Evolutionary conservation across 371 early-diverging fungal species (phyloP).

Genomic region (Apophysomyces variabilis): DNA sequence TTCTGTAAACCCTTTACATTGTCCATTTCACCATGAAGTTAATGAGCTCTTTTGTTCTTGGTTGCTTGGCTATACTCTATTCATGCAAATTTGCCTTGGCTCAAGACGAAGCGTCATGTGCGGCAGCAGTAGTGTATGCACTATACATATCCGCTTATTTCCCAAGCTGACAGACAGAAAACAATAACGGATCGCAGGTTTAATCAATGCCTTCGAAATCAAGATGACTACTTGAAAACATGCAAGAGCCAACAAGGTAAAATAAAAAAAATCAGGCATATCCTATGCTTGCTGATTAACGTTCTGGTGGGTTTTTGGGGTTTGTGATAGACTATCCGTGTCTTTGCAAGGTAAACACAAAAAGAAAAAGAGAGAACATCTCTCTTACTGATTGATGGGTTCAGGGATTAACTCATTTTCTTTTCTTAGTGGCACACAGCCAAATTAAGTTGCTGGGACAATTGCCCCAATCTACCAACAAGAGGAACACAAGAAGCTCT

Average conservation of each 20-base stretch:
- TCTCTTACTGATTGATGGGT: not conserved
- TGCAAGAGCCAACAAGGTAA: constrained; percentile 24
- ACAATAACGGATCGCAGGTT: constrained; percentile 13
- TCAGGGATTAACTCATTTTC: not conserved
- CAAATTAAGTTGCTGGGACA: constrained; percentile 32
- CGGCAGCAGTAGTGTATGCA: constrained; percentile 6
- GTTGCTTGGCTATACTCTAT: not conserved
- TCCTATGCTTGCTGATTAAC: not conserved
- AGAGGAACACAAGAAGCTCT: constrained; percentile 25
- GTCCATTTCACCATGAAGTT: not conserved
- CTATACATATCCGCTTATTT: not conserved
- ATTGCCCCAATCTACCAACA: constrained; percentile 30
- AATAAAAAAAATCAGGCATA: not conserved
- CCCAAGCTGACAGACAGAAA: constrained; percentile 1
- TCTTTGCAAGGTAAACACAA: constrained; percentile 24
- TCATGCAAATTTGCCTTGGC: not conserved
- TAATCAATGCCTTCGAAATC: constrained; percentile 22
- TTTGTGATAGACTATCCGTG: constrained; percentile 23
- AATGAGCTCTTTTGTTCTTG: not conserved
- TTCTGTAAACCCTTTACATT: not conserved
- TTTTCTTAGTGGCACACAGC: constrained; percentile 28
- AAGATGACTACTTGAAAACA: constrained; percentile 25
- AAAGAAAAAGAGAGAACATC: too few relatives aligned
- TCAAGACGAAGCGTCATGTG: constrained; percentile 1
- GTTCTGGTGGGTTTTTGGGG: not conserved